These are phyloP conservation scores for Martiniozyma asiatica DNA, from an alignment of 1,139 yeast species.

Conservation along the genomic window DNA sequence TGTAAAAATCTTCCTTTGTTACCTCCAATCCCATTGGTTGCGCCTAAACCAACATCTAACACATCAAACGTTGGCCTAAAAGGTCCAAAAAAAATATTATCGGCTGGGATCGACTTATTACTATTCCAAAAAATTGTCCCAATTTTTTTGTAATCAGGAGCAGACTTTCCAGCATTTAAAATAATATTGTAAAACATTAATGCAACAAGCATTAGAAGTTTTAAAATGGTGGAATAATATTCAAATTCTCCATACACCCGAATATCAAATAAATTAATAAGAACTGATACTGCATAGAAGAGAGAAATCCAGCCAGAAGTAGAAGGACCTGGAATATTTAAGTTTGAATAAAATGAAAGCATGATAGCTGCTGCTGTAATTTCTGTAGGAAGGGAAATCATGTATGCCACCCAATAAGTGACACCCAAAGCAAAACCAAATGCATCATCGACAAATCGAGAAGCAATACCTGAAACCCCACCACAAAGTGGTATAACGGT, in stretches of 20 bases:
- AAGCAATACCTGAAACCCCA: constrained; percentile 64
- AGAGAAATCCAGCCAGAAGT: constrained; percentile 58
- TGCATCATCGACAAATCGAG: constrained; percentile 76
- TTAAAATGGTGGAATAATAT: constrained; percentile 47
- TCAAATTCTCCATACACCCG: constrained; percentile 69
- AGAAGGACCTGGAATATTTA: constrained; percentile 38
- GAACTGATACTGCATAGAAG: constrained; percentile 31
- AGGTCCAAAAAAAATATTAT: constrained; percentile 50
- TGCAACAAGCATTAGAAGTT: constrained; percentile 41
- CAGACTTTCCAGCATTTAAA: constrained; percentile 41
- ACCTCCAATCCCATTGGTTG: constrained; percentile 48
- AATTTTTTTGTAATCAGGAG: constrained; percentile 26
- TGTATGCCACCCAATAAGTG: constrained; percentile 64
- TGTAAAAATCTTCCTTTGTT: constrained; percentile 53
- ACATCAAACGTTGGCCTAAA: constrained; percentile 62
- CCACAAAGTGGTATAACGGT: constrained; percentile 74
- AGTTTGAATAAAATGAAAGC: constrained; percentile 49
- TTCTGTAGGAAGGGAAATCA: constrained; percentile 68
- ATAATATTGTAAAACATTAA: constrained; percentile 56
- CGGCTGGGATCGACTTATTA: constrained; percentile 35
- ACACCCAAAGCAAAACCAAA: constrained; percentile 78
- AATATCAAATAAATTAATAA: constrained; percentile 50
- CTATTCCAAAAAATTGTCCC: constrained; percentile 63
- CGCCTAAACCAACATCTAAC: constrained; percentile 37
- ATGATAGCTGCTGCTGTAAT: constrained; percentile 69